Conservation (phyloP, 2,329 filamentous ascomycete species). For the Colletotrichum plurivorum region DNA sequence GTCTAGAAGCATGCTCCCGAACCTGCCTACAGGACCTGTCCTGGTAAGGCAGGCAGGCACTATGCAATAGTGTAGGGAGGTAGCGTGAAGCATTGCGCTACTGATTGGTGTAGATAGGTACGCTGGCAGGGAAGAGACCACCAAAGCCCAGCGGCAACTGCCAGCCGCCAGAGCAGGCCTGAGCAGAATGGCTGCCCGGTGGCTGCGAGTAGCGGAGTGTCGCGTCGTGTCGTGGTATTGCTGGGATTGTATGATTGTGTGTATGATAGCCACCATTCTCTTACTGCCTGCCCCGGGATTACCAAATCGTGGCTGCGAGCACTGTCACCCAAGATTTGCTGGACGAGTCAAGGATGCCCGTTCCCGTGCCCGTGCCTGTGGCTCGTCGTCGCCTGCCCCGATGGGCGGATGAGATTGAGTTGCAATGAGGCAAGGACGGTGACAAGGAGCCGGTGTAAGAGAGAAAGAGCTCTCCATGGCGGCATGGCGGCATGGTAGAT, state of each 20-base stretch:
- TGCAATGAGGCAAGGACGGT: slow-evolving; percentile 14
- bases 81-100: too few relatives aligned
- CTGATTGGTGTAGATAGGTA: too few relatives aligned
- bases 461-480: slow-evolving; percentile 13
- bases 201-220: slow-evolving; percentile 9
- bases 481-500: neutral
- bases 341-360: neutral
- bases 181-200: slow-evolving; percentile 37
- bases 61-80: neutral
- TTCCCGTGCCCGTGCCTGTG: neutral
- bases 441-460: slow-evolving; percentile 31
- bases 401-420: neutral
- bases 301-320: too few relatives aligned
- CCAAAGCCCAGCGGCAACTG: neutral
- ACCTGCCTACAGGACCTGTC: slow-evolving; percentile 15
- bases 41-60: neutral
- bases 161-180: neutral
- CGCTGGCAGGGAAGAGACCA: neutral
- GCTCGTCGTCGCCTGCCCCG: slow-evolving; percentile 9
- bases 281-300: neutral
- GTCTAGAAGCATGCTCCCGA: slow-evolving; percentile 36
- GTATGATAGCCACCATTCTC: neutral
- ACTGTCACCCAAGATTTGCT: neutral
- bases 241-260: too few relatives aligned
- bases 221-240: too few relatives aligned